Evolutionary conservation across 306 rosid species (phyloP).

Genomic region (Argentina anserina): DNA sequence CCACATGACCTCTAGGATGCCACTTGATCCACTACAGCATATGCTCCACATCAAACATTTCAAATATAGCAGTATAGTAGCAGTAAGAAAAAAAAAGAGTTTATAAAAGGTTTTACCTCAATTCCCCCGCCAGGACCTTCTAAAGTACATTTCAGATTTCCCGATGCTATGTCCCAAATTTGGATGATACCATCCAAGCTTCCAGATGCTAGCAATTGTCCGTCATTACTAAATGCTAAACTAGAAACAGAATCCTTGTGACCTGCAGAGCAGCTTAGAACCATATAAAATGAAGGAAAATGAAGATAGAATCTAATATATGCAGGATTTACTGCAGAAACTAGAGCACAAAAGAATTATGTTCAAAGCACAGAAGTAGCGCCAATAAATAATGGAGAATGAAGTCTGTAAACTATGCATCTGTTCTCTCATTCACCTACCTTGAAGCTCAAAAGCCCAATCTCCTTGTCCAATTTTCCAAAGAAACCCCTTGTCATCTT

Average conservation of each 20-base stretch:
- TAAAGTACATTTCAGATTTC: constrained; percentile 46
- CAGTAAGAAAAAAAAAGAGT: neutral
- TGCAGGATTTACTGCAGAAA: neutral
- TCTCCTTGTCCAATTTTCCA: constrained; percentile 83
- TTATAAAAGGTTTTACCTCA: constrained; percentile 42
- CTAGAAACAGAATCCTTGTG: constrained; percentile 69
- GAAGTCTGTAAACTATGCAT: constrained; percentile 3
- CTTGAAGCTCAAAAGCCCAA: constrained; percentile 77
- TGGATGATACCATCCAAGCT: constrained; percentile 71
- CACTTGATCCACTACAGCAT: constrained; percentile 80
- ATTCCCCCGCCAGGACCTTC: constrained; percentile 84
- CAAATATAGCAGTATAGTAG: constrained; percentile 8
- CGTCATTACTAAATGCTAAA: constrained; percentile 76
- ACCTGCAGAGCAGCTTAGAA: constrained; percentile 45
- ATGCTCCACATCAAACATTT: constrained; percentile 16
- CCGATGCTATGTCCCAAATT: constrained; percentile 62
- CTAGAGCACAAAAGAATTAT: neutral
- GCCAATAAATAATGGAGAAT: neutral
- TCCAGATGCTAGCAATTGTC: constrained; percentile 76
- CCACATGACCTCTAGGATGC: constrained; percentile 85
- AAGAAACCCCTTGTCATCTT: constrained; percentile 84
- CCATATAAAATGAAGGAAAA: constrained; percentile 11
- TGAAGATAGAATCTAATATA: constrained; percentile 2
- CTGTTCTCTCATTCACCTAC: constrained; percentile 32
- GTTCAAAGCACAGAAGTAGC: neutral